Evolutionary conservation across 1,284 basidiomycete species (phyloP).

Genomic region (Naganishia sp.): DNA sequence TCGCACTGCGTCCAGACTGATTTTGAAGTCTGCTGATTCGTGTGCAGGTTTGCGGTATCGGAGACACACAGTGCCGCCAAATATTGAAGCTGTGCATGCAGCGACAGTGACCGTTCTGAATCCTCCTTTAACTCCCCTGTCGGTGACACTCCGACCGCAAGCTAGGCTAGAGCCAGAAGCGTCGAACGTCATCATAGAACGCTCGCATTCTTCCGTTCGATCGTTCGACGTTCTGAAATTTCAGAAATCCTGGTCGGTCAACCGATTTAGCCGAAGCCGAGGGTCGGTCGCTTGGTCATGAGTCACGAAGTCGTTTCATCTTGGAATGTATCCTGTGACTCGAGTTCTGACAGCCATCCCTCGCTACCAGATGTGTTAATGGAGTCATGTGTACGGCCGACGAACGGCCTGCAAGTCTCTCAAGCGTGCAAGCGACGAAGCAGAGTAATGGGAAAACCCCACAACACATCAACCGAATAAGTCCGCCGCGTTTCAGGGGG

Average conservation of each 20-base stretch:
- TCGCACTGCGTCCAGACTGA: neutral
- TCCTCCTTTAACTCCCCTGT: neutral
- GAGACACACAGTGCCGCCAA: conserved; percentile 9
- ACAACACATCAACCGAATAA: neutral
- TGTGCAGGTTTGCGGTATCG: neutral
- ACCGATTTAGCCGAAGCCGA: no score
- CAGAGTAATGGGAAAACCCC: neutral
- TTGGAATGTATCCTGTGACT: neutral
- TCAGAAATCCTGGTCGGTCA: neutral
- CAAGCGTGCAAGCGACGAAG: neutral
- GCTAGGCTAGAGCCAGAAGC: neutral
- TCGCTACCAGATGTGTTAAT: no score
- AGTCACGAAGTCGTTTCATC: neutral
- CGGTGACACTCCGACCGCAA: neutral
- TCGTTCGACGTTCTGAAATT: conserved; percentile 9
- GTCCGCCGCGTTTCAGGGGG: neutral
- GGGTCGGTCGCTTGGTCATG: neutral
- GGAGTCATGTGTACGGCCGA: neutral
- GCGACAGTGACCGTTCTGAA: neutral
- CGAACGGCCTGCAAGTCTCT: neutral
- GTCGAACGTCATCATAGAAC: neutral
- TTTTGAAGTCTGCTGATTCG: neutral
- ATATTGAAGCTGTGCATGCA: neutral
- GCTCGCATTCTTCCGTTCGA: conserved; percentile 3
- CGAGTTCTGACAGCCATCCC: no score